Conservation (phyloP, 73 alveolate species). For the Uronychia binucleata region DNA sequence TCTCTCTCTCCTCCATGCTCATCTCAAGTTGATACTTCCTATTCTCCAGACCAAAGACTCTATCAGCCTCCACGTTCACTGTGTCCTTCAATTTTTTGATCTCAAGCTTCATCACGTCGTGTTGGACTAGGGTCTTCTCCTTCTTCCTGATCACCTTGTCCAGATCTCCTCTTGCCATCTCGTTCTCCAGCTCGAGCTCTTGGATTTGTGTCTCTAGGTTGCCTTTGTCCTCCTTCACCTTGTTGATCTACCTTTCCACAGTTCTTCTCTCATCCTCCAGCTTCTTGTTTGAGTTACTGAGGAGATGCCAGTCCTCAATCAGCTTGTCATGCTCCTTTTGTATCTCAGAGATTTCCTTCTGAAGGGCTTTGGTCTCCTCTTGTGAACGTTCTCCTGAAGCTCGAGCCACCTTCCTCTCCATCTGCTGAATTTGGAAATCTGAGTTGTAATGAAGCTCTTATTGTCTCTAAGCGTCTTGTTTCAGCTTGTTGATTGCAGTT, state of each 20-base stretch:
- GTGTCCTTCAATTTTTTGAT: conserved; percentile 95
- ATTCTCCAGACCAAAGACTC: conserved; percentile 93
- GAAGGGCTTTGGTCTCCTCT: conserved; percentile 91
- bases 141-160: conserved; percentile 88
- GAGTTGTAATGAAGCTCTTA: conserved; percentile 93
- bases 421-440: conserved; percentile 96
- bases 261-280: conserved; percentile 92
- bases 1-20: conserved; percentile 98
- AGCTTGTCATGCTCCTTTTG: conserved; percentile 76
- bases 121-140: conserved; percentile 96
- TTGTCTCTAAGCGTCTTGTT: conserved; percentile 92
- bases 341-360: conserved; percentile 78
- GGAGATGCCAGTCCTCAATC: conserved; percentile 69
- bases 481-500: conserved; percentile 92
- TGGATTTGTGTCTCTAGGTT: conserved; percentile 82
- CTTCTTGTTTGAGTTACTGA: conserved; percentile 60
- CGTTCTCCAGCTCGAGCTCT: conserved; percentile 96
- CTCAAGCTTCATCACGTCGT: conserved; percentile 97
- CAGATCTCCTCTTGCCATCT: conserved; percentile 93
- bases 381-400: conserved; percentile 92
- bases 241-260: conserved; percentile 73
- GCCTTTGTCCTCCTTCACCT: conserved; percentile 75
- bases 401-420: conserved; percentile 96
- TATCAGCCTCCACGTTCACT: conserved; percentile 93
- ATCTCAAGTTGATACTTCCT: conserved; percentile 94